phyloP scores from a whole-genome alignment of 192 early-diverging fungal genomes.

The Phycomyces blakesleeanus region DNA sequence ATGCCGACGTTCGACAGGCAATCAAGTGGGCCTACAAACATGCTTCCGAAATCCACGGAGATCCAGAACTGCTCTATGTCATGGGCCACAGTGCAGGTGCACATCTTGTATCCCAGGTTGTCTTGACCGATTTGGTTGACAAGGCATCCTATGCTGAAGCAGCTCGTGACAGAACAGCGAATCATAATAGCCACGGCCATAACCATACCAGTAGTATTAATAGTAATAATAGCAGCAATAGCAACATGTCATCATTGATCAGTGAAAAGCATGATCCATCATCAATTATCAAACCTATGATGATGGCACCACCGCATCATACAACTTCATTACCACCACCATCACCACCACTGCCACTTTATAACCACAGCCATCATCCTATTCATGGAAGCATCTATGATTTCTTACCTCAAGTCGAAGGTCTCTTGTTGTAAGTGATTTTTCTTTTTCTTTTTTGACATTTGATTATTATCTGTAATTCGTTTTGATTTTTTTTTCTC shows the following conservation, averaged over 20 bases:
- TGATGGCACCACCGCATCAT: no score
- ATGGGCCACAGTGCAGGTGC: constrained; percentile 48
- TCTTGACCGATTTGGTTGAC: constrained; percentile 31
- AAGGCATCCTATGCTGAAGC: constrained; percentile 16
- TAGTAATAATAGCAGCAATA: no score
- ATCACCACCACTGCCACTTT: no score
- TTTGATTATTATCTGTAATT: no score
- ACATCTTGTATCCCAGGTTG: constrained; percentile 36
- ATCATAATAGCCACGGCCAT: no score
- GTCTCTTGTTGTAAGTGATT: constrained; percentile 40
- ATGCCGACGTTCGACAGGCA: constrained; percentile 43
- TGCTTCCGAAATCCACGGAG: constrained; percentile 28
- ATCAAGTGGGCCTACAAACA: constrained; percentile 46
- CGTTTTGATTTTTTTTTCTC: no score
- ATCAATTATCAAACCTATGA: no score
- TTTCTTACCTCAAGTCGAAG: constrained; percentile 35
- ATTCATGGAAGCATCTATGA: neutral
- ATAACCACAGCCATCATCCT: no score
- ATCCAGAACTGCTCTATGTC: constrained; percentile 33
- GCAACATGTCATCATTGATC: neutral
- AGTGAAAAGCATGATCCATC: constrained; percentile 17
- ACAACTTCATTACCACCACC: no score
- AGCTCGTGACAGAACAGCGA: neutral
- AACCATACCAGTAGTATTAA: no score
- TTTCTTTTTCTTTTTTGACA: no score